Evolutionary conservation across 225 moss, liverwort and hornwort genomes (phyloP).

Genomic region (Asterella californica): DNA sequence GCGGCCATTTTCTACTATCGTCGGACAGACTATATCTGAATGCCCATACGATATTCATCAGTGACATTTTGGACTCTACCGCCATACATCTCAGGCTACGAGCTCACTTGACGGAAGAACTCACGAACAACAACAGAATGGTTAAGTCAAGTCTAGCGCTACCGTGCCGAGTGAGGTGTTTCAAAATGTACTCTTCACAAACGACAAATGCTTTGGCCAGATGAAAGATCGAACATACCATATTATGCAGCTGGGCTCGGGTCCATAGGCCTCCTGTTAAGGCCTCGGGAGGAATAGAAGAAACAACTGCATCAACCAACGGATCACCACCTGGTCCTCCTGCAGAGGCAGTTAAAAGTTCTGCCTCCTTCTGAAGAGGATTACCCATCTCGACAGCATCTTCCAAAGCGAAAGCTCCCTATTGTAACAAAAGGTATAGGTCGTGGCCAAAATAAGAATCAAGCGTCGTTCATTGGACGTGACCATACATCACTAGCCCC

Average conservation of each 20-base stretch:
- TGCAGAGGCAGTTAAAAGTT: conserved; percentile 66
- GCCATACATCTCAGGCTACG: too few relatives aligned
- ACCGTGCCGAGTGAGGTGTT: not conserved
- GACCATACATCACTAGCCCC: too few relatives aligned
- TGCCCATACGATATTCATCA: not conserved
- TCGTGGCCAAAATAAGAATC: not conserved
- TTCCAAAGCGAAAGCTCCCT: conserved; percentile 98
- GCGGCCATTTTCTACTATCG: not conserved
- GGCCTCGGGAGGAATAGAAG: conserved; percentile 74
- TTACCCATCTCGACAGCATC: conserved; percentile 77
- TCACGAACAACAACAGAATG: too few relatives aligned
- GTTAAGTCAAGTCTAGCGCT: not conserved
- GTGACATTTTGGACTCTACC: not conserved
- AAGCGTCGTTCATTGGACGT: not conserved
- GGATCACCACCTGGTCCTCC: conserved; percentile 75
- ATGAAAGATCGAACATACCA: conserved; percentile 27
- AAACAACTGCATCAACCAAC: conserved; percentile 74
- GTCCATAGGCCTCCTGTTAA: conserved; percentile 68
- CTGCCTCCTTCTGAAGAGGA: conserved; percentile 66
- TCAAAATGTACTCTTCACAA: not conserved
- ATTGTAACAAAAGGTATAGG: conserved; percentile 14
- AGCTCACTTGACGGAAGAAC: too few relatives aligned
- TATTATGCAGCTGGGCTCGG: conserved; percentile 71
- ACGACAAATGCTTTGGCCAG: not conserved
- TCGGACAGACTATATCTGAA: not conserved